Conservation (phyloP, 1,284 basidiomycete genomes). For the Boletus hoseneyae region DNA sequence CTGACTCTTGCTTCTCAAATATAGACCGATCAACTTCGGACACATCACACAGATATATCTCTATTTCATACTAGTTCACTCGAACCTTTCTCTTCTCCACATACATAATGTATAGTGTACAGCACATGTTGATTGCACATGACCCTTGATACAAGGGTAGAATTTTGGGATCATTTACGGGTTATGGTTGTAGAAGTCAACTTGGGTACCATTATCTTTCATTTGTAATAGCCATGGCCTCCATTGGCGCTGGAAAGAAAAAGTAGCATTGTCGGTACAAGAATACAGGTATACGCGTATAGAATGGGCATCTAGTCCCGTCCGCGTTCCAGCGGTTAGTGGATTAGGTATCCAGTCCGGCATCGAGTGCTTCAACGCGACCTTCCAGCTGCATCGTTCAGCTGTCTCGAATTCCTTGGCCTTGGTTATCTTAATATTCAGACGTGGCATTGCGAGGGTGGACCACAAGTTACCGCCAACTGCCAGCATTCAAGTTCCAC, state of each 20-base stretch:
- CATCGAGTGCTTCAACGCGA: neutral
- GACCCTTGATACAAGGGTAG: neutral
- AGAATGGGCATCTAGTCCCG: neutral
- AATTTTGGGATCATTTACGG: slow-evolving; percentile 4
- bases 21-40: slow-evolving; percentile 14
- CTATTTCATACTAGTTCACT: slow-evolving; percentile 11
- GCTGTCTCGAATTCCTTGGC: slow-evolving; percentile 14
- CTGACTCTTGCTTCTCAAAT: neutral
- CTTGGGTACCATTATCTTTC: no score
- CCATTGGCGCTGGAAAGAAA: slow-evolving; percentile 11
- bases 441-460: slow-evolving; percentile 8
- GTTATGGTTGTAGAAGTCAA: neutral
- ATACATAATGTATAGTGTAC: slow-evolving; percentile 11
- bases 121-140: slow-evolving; percentile 1
- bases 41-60: slow-evolving; percentile 12
- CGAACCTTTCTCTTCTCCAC: neutral
- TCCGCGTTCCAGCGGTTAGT: neutral
- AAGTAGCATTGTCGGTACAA: slow-evolving; percentile 2
- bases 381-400: slow-evolving; percentile 1
- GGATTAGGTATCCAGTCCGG: slow-evolving; percentile 8
- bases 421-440: slow-evolving; percentile 27
- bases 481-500: slow-evolving; percentile 2
- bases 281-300: slow-evolving; percentile 5
- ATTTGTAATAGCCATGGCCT: no score
- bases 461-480: slow-evolving; percentile 10